Evolutionary conservation across 176 grass and related monocot species (phyloP), one percentile per base, ranked within the genome.

Genomic region (Rhynchospora pubera): DNA sequence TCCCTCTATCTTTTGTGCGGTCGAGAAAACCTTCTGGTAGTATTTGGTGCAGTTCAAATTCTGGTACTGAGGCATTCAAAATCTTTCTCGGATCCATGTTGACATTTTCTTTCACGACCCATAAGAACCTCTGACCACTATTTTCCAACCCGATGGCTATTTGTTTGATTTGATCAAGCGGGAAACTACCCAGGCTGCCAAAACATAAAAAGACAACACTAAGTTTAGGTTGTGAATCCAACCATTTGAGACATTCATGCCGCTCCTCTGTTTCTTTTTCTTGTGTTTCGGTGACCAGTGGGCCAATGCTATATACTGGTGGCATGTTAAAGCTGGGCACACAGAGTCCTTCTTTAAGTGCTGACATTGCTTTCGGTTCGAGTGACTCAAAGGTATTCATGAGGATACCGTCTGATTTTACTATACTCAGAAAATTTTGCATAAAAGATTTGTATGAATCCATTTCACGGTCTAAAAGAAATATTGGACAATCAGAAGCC

Each of bases 1-100:
- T 4, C 30, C 91, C 93, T 53, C 83, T 81, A 51, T 80, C 87
- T 39, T 48, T 79, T 23, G 88, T 97, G 15, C 93, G 62, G 45
- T 87, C 21, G 69, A 97, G 77, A 89, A 97, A 97, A 63, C 93
- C 89, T 0, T 91, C 85, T 4, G 93, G 91, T 18, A 97, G 56
- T 57, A 97, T 8, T 34, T 39, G 55, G 23, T 79, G 79, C 39
- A 72, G 9, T 7, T 86, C 85, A 67, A 69, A 79, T 78, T 90
- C 85, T 51, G 50, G 10, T 32, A 46, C 18, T 1, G 47, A 28
- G 50, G 6, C 16, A n/a, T 57, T 39, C 5, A 13, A n/a, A 1
- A 53, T n/a, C 39, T 19, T 64, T 43, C 7, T 81, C 45, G 18
- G 72, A 57, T 85, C 74, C 59, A 9, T 74, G 18, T 4, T 15